phyloP scores from a whole-genome alignment of 2,329 filamentous ascomycete genomes.

The Penicillium sp. region DNA sequence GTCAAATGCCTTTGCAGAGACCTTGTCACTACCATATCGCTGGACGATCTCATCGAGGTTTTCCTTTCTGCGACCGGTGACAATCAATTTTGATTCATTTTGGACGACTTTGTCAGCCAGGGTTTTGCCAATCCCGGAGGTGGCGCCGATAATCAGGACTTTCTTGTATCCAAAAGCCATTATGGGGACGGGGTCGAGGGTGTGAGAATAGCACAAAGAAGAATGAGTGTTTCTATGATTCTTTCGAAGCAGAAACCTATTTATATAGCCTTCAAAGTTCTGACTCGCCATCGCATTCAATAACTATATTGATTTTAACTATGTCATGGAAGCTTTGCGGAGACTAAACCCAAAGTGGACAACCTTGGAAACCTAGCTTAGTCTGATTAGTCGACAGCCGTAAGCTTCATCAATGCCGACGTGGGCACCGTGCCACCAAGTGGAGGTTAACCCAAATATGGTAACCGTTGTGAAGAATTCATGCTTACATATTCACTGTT shows the following conservation, averaged over 20 bases:
- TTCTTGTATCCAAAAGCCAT: background rate
- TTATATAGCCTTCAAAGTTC: background rate
- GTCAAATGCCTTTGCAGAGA: background rate
- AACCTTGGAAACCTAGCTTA: background rate
- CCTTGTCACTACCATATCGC: background rate
- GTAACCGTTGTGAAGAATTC: background rate
- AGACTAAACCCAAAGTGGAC: background rate
- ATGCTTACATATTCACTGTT: background rate
- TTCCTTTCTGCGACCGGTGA: background rate
- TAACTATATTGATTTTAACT: background rate
- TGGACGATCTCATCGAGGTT: background rate
- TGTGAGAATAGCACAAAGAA: too few relatives aligned
- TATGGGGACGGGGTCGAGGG: background rate
- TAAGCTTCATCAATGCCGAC: background rate
- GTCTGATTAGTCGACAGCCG: background rate
- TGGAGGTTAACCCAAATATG: background rate
- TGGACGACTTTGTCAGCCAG: background rate
- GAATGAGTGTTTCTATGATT: too few relatives aligned
- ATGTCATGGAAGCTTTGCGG: background rate
- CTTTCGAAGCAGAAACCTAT: background rate
- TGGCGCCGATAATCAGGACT: background rate
- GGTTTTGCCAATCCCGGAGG: background rate
- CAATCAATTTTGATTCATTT: background rate
- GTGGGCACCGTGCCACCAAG: background rate
- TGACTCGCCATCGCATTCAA: background rate